phyloP scores from a whole-genome alignment of 1,139 yeast genomes.

The Saccharomyces hybrid region DNA sequence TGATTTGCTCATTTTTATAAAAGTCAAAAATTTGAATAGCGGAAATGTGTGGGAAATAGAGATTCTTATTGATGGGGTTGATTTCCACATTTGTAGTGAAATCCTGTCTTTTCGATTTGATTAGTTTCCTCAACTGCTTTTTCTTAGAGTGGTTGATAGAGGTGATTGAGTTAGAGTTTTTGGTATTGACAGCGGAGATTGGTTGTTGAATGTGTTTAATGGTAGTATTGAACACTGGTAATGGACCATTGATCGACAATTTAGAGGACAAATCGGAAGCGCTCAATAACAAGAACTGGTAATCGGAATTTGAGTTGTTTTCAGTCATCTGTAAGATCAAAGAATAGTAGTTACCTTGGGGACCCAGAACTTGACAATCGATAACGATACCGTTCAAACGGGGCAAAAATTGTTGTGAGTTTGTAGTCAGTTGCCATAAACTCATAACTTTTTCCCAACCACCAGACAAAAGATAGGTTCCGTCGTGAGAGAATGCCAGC shows the following conservation, averaged over 20 bases:
- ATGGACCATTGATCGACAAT: conserved; percentile 65
- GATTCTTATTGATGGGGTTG: conserved; percentile 59
- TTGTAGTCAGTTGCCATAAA: conserved; percentile 84
- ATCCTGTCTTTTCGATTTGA: conserved; percentile 39
- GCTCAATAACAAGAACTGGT: conserved; percentile 63
- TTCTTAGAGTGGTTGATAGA: conserved; percentile 20
- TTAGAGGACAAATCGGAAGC: conserved; percentile 78
- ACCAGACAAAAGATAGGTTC: conserved; percentile 79
- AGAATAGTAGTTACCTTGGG: conserved; percentile 54
- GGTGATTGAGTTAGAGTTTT: conserved; percentile 20
- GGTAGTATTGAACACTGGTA: conserved; percentile 49
- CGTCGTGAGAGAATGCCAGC: conserved; percentile 61
- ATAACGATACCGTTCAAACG: conserved; percentile 73
- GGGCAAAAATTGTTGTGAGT: conserved; percentile 86
- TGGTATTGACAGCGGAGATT: conserved; percentile 26
- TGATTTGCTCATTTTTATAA: conserved; percentile 64
- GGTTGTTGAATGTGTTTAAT: conserved; percentile 26
- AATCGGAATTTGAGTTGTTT: conserved; percentile 37
- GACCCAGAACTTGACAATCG: conserved; percentile 41
- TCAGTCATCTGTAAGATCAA: conserved; percentile 42
- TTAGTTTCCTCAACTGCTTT: conserved; percentile 34
- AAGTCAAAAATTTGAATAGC: conserved; percentile 71
- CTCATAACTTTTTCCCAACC: conserved; percentile 90
- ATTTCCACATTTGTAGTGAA: conserved; percentile 54
- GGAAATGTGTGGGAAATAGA: conserved; percentile 70